Conservation (phyloP, 495 filamentous ascomycete genomes). For the Gamarada debralockiae region DNA sequence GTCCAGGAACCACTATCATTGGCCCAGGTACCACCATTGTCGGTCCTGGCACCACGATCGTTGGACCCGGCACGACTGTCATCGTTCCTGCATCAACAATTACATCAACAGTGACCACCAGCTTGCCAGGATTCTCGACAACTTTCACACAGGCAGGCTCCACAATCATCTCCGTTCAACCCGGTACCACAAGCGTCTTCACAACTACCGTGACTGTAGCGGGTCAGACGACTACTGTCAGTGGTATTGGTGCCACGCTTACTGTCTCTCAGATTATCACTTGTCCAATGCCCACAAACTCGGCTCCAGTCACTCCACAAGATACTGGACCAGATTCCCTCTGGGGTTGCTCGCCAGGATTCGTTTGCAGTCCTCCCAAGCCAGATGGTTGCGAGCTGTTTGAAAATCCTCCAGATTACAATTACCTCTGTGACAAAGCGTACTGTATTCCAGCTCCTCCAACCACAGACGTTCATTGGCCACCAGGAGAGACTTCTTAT, state of each 20-base stretch:
- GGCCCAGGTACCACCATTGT: background rate
- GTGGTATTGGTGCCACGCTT: no score
- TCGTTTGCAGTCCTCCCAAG: slow-evolving; percentile 50
- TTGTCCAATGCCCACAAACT: slow-evolving; percentile 23
- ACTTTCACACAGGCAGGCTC: slow-evolving; percentile 4
- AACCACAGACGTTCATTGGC: slow-evolving; percentile 28
- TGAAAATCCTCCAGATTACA: slow-evolving; percentile 43
- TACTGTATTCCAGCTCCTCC: slow-evolving; percentile 50
- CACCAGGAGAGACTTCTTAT: slow-evolving; percentile 39
- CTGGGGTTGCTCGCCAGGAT: slow-evolving; percentile 63
- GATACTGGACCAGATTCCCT: slow-evolving; percentile 26
- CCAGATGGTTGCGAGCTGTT: slow-evolving; percentile 49
- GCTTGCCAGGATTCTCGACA: background rate
- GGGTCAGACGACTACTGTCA: no score
- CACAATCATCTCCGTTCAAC: background rate
- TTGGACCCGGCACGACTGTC: slow-evolving; percentile 4
- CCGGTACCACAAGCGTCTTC: background rate
- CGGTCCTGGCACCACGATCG: no score
- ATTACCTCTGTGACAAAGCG: slow-evolving; percentile 49
- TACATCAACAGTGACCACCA: slow-evolving; percentile 5
- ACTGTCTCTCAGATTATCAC: slow-evolving; percentile 5
- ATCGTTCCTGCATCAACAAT: slow-evolving; percentile 9
- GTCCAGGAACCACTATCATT: background rate
- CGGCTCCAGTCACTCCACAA: slow-evolving; percentile 19
- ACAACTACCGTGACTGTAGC: slow-evolving; percentile 4